A percentile compares a stretch with the other conserved stretches of the same genome.
These are phyloP conservation scores for Corymbia calophylla DNA, from an alignment of 441 rosid genomes.

Conservation along the genomic window DNA sequence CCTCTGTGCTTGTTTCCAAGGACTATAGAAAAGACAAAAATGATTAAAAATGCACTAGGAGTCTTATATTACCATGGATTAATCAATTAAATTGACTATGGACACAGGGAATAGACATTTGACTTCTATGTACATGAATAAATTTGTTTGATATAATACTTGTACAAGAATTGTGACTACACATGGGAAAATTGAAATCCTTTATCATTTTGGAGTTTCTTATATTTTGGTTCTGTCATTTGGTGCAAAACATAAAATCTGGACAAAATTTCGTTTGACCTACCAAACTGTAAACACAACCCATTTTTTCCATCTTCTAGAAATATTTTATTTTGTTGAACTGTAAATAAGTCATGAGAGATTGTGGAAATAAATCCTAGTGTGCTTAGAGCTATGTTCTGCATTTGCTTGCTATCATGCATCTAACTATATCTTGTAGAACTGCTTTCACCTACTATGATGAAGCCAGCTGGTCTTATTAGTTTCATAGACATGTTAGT, in stretches of 20 bases:
- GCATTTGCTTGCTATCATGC: not conserved
- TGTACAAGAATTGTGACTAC: not conserved
- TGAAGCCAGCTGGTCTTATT: not conserved
- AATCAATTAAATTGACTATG: not conserved
- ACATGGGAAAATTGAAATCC: not conserved
- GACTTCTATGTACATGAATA: not conserved
- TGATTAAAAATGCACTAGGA: not conserved
- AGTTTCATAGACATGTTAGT: not conserved
- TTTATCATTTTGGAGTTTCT: not conserved
- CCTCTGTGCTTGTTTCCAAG: not conserved
- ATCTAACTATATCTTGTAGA: not conserved
- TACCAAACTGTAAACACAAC: not conserved
- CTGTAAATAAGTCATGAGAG: not conserved
- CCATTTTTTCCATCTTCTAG: not conserved
- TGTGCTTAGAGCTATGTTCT: not conserved
- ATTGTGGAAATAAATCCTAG: not conserved
- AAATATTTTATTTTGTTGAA: not conserved
- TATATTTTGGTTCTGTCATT: not conserved
- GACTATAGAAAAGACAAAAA: not conserved
- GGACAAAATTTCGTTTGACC: not conserved
- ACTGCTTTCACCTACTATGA: not conserved
- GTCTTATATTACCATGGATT: not conserved
- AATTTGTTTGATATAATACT: not conserved
- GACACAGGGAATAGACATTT: not conserved
- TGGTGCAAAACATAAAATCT: not conserved